Conservation (phyloP, 805 yeast genomes). For the Yarrowia sp. region DNA sequence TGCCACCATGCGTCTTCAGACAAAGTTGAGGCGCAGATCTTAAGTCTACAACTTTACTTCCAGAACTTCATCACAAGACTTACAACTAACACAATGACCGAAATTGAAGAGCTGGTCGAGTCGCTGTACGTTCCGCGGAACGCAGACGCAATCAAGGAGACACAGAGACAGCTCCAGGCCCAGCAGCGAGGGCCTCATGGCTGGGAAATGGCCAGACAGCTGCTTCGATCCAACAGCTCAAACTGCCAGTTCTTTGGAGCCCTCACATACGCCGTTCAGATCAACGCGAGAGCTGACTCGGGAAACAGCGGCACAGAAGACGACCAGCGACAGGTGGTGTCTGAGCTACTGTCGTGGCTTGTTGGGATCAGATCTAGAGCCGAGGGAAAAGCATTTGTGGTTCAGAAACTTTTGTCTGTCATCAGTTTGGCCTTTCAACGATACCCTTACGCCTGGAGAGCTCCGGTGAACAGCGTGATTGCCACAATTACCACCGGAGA, state of each 20-base stretch:
- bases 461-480: conserved; percentile 47
- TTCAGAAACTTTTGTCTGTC: conserved; percentile 65
- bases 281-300: conserved; percentile 48
- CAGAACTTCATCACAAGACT: not conserved
- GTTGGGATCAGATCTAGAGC: conserved; percentile 30
- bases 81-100: conserved; percentile 16
- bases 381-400: conserved; percentile 52
- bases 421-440: conserved; percentile 58
- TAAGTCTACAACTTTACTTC: conserved; percentile 14
- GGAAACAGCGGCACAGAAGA: conserved; percentile 26
- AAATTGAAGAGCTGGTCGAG: conserved; percentile 31
- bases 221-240: conserved; percentile 52
- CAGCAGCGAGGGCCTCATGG: conserved; percentile 67
- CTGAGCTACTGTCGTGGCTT: conserved; percentile 44
- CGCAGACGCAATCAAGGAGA: conserved; percentile 40
- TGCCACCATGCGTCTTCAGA: not conserved
- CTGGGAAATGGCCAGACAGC: conserved; percentile 60
- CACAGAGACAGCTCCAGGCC: conserved; percentile 64
- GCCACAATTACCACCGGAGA: conserved; percentile 37
- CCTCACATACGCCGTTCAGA: conserved; percentile 71
- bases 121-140: conserved; percentile 35
- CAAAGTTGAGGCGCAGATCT: conserved; percentile 16
- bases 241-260: conserved; percentile 76
- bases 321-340: conserved; percentile 39
- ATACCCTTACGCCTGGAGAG: conserved; percentile 52